These are phyloP conservation scores for Coemansia guatemalensis DNA, from an alignment of 192 early-diverging fungal species.

Conservation along the genomic window DNA sequence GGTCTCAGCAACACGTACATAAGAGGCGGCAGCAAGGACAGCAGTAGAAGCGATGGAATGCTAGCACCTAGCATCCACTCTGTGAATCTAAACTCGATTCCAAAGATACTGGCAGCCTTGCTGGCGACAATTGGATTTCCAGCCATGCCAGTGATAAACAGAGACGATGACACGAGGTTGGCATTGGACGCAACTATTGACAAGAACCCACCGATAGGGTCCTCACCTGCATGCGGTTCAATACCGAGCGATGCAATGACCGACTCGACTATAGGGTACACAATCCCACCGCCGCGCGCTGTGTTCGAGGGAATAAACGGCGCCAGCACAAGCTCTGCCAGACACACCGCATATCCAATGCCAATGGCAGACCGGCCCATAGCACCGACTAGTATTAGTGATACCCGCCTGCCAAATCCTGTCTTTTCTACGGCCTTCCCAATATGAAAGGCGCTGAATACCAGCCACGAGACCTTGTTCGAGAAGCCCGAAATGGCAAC, in stretches of 20 bases:
- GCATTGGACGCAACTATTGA: constrained; percentile 64
- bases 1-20: constrained; percentile 34
- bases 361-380: constrained; percentile 59
- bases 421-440: constrained; percentile 66
- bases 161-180: constrained; percentile 70
- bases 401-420: constrained; percentile 63
- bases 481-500: constrained; percentile 64
- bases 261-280: constrained; percentile 72
- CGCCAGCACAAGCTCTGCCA: constrained; percentile 60
- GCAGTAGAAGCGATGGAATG: constrained; percentile 51
- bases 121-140: constrained; percentile 70
- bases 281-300: constrained; percentile 76
- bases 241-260: constrained; percentile 59
- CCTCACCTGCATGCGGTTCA: constrained; percentile 19
- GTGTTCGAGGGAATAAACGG: constrained; percentile 74
- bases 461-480: constrained; percentile 65
- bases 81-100: constrained; percentile 65
- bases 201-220: constrained; percentile 58
- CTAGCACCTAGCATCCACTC: constrained; percentile 62
- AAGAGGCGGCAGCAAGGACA: constrained; percentile 38
- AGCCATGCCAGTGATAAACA: constrained; percentile 74
- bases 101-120: constrained; percentile 60
- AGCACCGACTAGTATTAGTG: constrained; percentile 54
- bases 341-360: constrained; percentile 57
- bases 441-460: constrained; percentile 74